Evolutionary conservation across 805 yeast species (phyloP), one percentile per base, ranked within the genome.

Genomic region (Priceomyces fermenticarens): DNA sequence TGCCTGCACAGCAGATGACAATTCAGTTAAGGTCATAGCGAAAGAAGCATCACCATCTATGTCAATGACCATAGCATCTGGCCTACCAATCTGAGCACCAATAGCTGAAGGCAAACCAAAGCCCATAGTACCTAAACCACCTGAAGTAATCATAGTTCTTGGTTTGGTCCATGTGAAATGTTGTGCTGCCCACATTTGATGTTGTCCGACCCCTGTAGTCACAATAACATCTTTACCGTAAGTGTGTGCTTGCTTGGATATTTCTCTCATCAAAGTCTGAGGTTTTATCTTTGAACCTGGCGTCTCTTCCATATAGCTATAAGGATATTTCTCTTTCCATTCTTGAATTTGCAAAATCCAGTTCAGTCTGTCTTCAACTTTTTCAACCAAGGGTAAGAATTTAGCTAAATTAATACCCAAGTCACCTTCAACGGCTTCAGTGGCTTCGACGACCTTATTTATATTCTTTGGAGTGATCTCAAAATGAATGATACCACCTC

Each of bases 101-200:
- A 91, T 93, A 42, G 98, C 98, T 28, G 98, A 85, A 23, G 99
- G 99, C 49, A 91, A 72, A 49, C 99, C 99, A 70, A 71, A 91
- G 46, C 99, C 99, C 99, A 91, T 91, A 43, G 99, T 91, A 56
- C 99, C 99, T 57, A 91, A 78, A 55, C 99, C 99, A 70, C 99
- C 99, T 38, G 97, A 88, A n/a, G 98, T 89, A 63, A 91, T 85
- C 72, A 93, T 84, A 38, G 95, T 77, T 66, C 98, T 81, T 55
- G 99, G 99, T 48, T 78, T 70, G 46, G 82, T 84, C 96, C 97
- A 91, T 39, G 89, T 80, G 81, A 86, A 90, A 67, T 89, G 90
- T 72, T 93, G 99, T 23, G 98, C 98, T 30, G 98, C 95, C 99
- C 99, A 91, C 99, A 91, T 91, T 74, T 91, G 99, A 77, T 91